A percentile compares a stretch with the other conserved stretches of the same genome.
phyloP scores from a whole-genome alignment of 1,139 yeast species.

The Scheffersomyces stambukii region DNA sequence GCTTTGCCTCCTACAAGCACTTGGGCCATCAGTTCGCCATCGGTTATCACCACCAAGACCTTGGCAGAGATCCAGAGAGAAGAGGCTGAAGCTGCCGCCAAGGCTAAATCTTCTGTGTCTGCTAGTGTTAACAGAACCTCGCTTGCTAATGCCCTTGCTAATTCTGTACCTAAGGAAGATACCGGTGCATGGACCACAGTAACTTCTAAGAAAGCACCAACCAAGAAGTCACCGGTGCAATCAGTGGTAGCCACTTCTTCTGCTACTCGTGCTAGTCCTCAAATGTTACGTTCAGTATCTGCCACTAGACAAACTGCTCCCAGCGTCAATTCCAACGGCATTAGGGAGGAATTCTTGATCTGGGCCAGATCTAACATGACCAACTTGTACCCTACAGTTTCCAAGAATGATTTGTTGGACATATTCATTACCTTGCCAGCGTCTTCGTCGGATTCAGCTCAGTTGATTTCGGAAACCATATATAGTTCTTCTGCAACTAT shows the following conservation, averaged over 20 bases:
- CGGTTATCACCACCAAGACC: slow-evolving; percentile 24
- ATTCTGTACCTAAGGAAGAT: slow-evolving; percentile 26
- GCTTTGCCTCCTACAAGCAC: slow-evolving; percentile 50
- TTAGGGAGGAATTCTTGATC: slow-evolving; percentile 64
- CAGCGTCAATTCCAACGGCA: slow-evolving; percentile 24
- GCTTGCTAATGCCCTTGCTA: slow-evolving; percentile 29
- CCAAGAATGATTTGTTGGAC: slow-evolving; percentile 70
- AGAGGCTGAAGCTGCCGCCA: slow-evolving; percentile 38
- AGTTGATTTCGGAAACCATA: slow-evolving; percentile 88
- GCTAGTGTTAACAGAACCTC: slow-evolving; percentile 14
- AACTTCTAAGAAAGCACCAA: slow-evolving; percentile 17
- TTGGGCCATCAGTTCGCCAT: slow-evolving; percentile 42
- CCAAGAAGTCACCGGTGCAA: slow-evolving; percentile 15
- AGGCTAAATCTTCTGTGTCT: slow-evolving; percentile 12
- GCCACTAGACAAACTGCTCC: slow-evolving; percentile 28
- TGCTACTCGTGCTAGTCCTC: slow-evolving; percentile 34
- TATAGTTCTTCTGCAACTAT: slow-evolving; percentile 86
- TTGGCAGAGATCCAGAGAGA: slow-evolving; percentile 46
- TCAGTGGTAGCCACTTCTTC: slow-evolving; percentile 16
- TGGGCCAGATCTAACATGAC: slow-evolving; percentile 84
- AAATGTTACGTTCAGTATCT: slow-evolving; percentile 43
- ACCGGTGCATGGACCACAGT: slow-evolving; percentile 44
- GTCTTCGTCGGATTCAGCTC: slow-evolving; percentile 61
- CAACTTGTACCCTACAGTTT: slow-evolving; percentile 70
- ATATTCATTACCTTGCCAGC: slow-evolving; percentile 78